Evolutionary conservation across 2,329 filamentous ascomycete genomes (phyloP).

Genomic region (Ceratocystis harringtonii): DNA sequence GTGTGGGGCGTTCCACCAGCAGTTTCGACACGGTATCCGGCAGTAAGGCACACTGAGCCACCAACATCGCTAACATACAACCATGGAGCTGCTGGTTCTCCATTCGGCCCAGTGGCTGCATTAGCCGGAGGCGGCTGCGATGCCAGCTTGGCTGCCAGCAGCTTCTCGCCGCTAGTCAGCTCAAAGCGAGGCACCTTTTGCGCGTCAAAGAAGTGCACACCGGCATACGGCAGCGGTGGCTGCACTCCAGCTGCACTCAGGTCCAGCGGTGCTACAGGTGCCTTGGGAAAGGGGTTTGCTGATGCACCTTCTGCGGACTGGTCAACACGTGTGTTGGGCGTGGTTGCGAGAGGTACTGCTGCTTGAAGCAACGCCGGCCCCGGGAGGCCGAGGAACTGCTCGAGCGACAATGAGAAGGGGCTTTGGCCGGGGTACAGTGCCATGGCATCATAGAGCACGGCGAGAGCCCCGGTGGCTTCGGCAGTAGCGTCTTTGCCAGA

Average conservation of each 20-base stretch:
- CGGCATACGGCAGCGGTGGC: slow-evolving; percentile 32
- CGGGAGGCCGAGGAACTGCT: slow-evolving; percentile 25
- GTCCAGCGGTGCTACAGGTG: slow-evolving; percentile 25
- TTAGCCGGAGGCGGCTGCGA: slow-evolving; percentile 22
- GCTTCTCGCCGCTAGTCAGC: slow-evolving; percentile 29
- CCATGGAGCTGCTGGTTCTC: slow-evolving; percentile 12
- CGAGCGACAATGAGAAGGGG: slow-evolving; percentile 25
- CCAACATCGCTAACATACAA: slow-evolving; percentile 13
- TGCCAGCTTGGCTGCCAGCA: slow-evolving; percentile 35
- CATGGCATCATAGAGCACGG: slow-evolving; percentile 44
- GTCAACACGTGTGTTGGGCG: slow-evolving; percentile 21
- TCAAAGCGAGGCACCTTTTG: slow-evolving; percentile 43
- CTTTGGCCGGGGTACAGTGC: slow-evolving; percentile 34
- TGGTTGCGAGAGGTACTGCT: slow-evolving; percentile 35
- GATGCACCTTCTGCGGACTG: slow-evolving; percentile 28
- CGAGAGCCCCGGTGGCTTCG: slow-evolving; percentile 32
- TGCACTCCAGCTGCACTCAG: slow-evolving; percentile 26
- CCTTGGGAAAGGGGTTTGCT: slow-evolving; percentile 32
- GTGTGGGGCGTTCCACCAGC: slow-evolving; percentile 18
- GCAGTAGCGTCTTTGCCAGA: neutral
- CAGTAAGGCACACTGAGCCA: slow-evolving; percentile 5
- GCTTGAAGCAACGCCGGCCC: slow-evolving; percentile 28
- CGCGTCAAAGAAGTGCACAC: slow-evolving; percentile 52
- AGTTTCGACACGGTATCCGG: slow-evolving; percentile 16
- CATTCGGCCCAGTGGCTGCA: slow-evolving; percentile 7